phyloP scores from a whole-genome alignment of 306 rosid species.

The Sicyos baderoa region DNA sequence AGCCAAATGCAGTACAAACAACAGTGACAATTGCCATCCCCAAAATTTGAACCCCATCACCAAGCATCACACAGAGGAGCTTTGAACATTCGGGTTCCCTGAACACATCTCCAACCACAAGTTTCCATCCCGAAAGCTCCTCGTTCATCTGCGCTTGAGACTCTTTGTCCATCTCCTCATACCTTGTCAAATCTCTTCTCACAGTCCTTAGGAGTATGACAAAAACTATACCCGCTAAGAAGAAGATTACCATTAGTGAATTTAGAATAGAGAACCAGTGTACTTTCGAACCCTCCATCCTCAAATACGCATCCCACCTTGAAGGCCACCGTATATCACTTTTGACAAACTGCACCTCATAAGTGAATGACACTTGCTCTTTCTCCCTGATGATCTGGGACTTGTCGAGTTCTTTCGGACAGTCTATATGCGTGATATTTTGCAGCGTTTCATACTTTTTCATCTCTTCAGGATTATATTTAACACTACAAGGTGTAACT shows the following conservation, averaged over 20 bases:
- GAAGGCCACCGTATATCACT: constrained; percentile 91
- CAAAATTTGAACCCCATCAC: constrained; percentile 84
- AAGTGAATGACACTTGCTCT: constrained; percentile 76
- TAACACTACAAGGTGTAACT: constrained; percentile 72
- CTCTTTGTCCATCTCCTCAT: constrained; percentile 93
- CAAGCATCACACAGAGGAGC: constrained; percentile 92
- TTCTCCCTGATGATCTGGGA: constrained; percentile 66
- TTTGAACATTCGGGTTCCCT: constrained; percentile 73
- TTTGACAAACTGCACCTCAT: constrained; percentile 79
- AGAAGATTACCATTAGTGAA: constrained; percentile 77
- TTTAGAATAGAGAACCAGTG: constrained; percentile 76
- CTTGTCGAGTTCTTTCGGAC: constrained; percentile 58
- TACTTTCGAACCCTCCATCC: constrained; percentile 93
- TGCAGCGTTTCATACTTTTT: constrained; percentile 38
- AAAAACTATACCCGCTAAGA: constrained; percentile 92
- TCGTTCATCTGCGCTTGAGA: constrained; percentile 95
- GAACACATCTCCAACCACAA: constrained; percentile 95
- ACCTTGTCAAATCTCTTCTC: constrained; percentile 90
- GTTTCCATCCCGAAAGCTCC: constrained; percentile 99
- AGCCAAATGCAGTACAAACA: constrained; percentile 82
- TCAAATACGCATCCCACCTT: constrained; percentile 95
- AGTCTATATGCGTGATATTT: constrained; percentile 28
- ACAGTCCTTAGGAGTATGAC: constrained; percentile 85
- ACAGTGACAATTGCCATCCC: constrained; percentile 90
- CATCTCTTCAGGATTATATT: constrained; percentile 51